phyloP scores from a whole-genome alignment of 106 monocot genomes.

The Platanthera zijinensis region DNA sequence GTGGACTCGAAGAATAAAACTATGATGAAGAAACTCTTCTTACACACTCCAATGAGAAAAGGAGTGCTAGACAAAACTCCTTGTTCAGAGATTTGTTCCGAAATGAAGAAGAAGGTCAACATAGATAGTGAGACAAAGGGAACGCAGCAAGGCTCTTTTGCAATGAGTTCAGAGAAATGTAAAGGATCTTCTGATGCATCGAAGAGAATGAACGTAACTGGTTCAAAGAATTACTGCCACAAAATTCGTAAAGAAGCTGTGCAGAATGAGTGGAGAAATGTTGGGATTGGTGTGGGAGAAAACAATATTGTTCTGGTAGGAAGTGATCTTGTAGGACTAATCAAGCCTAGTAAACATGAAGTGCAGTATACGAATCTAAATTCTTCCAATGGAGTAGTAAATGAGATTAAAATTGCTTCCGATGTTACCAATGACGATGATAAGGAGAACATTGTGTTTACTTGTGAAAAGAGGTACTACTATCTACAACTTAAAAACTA shows the following conservation, averaged over 20 bases:
- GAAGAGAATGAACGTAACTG: conserved; percentile 9
- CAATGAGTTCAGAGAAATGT: conserved; percentile 2
- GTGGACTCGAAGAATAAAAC: conserved; percentile 10
- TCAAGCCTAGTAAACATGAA: background rate
- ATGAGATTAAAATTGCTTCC: background rate
- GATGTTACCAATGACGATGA: conserved; percentile 32
- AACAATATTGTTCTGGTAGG: background rate
- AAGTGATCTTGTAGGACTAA: background rate
- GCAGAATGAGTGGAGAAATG: background rate
- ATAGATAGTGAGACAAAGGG: conserved; percentile 15
- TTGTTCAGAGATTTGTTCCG: conserved; percentile 26
- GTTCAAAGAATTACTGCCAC: background rate
- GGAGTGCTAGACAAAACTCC: background rate
- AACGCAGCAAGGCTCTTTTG: conserved; percentile 4
- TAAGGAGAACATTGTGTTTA: conserved; percentile 38
- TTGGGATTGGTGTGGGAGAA: background rate
- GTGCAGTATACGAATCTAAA: background rate
- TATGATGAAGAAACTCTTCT: conserved; percentile 23
- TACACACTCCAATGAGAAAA: conserved; percentile 27
- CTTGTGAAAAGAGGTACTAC: conserved; percentile 19
- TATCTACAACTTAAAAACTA: background rate
- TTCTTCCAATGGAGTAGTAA: background rate
- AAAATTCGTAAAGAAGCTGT: background rate
- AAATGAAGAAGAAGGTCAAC: conserved; percentile 40
- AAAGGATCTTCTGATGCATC: conserved; percentile 5